Base-by-base conservation (phyloP, 352 stramenopile species). In the Phytophthora kernoviae region DNA sequence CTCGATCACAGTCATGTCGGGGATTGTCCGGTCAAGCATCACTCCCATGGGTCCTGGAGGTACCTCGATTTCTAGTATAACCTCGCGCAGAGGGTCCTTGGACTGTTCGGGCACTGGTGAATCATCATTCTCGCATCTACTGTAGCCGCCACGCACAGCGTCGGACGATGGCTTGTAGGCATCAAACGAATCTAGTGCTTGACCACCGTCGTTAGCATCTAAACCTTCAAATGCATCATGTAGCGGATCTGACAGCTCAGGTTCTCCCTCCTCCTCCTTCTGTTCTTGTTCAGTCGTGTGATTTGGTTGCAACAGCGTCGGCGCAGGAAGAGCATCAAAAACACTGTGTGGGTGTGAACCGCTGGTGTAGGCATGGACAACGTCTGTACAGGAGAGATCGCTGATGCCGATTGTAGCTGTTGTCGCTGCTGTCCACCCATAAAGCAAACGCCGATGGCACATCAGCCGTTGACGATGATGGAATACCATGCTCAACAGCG, bases 151-250 rank as follows among this genome's bases (percentile, higher is more conserved):
- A 18, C 54, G 53, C 5, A 67, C 30, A 43, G 50, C 48, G 20
- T 67, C 52, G 20, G 54, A 71, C 41, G 70, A 57, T 37, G 58
- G 65, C 41, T 69, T 75, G 57, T 74, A 76, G 10, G 67, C 56
- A 46, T 81, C 70, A 14, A 74, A 68, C 9, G 62, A 59, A 43
- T 81, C 64, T 4, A 84, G 47, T 27, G 68, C 63, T 61, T 79
- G 55, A 2, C 57, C 63, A 0, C 70, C 58, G 37, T 88, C 67
- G n/a, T 81, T 69, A n/a, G 62, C 70, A 32, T 77, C 73, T 46
- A 83, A 59, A 17, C 76, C 86, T 83, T 93, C 82, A 41, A 95
- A 95, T 0, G 86, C 82, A 62, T 93, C 86, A 50, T 91, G 81
- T 65, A 95, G 91, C 15, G 73, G 80, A 54, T 95, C 86, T 8